Evolutionary conservation across 2,329 filamentous ascomycete species (phyloP).

Genomic region (Colletotrichum lupini): DNA sequence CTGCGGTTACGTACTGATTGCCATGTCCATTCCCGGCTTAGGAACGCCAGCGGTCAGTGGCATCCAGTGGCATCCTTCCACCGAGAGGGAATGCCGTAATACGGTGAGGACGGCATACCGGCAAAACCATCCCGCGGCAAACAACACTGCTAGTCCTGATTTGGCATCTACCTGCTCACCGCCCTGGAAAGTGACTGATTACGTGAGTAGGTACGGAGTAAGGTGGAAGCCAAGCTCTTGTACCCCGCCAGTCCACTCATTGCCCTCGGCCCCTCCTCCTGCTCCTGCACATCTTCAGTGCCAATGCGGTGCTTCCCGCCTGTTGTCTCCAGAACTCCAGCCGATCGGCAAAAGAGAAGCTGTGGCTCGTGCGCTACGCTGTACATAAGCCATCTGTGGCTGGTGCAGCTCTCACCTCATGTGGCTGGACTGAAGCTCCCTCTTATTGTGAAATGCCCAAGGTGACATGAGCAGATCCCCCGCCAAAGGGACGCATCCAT

Average conservation of each 20-base stretch:
- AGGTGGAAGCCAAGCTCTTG: not conserved
- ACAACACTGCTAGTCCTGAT: conserved; percentile 1
- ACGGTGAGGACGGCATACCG: conserved; percentile 1
- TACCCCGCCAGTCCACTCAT: conserved; percentile 14
- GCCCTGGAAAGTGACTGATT: not conserved
- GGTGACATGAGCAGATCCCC: not conserved
- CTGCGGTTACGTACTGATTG: conserved; percentile 27
- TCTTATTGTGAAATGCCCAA: not conserved
- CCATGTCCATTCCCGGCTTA: conserved; percentile 1
- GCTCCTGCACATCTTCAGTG: not conserved
- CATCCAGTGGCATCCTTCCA: not conserved
- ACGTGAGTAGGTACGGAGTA: not conserved
- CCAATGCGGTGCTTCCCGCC: not conserved
- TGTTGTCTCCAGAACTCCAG: not conserved
- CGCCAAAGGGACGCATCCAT: not conserved
- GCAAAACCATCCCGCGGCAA: conserved; percentile 27
- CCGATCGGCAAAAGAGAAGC: not conserved
- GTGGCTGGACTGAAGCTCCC: not conserved
- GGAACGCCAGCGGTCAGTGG: not conserved
- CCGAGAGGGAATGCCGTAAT: not conserved
- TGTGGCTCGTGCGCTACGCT: not conserved
- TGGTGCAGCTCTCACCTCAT: not conserved
- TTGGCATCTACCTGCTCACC: conserved; percentile 1
- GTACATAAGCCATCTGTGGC: not conserved
- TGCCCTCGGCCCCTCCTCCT: not conserved